Base-by-base conservation (phyloP, 176 grass and related monocot species). In the Musa itinerans region DNA sequence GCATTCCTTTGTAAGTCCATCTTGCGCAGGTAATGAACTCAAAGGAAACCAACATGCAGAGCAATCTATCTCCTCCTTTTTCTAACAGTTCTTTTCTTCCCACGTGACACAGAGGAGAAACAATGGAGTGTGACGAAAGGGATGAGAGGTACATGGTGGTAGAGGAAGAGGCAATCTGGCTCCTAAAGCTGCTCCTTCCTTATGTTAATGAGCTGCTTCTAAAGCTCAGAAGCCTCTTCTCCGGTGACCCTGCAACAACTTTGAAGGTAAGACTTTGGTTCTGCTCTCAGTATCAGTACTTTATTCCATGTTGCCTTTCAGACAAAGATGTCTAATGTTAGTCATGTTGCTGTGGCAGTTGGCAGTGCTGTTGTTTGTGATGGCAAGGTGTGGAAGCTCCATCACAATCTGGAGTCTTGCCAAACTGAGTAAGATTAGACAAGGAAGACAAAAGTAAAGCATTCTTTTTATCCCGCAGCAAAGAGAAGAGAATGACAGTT, bases 131-230 rank as follows among this genome's bases (percentile, higher is more conserved):
- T 50, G 86, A 82, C 26, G 84, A 85, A 3, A 76, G 21, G 20
- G 55, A 72, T 20, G 80, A 78, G 73, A 74, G 74, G 50, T 87
- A 84, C 61, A 76, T 99, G 80, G 79, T 99, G 52, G 91, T 91
- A 65, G 96, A 99, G 76, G 96, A 99, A 78, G 96, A 99, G 63
- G 91, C 91, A 58, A 92, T 99, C 64, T 92, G 96, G 96, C 53
- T 99, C 80, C 78, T 99, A 56, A 86, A 87, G 76, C 65, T 89
- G 65, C 78, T 85, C 26, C 85, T 99, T n/a, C 96, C 96, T 54
- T 99, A 81, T 77, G 65, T 95, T 76, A 99, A 99, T 72, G 96
- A 99, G 79, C 80, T 94, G 53, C 85, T 99, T 43, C 77, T 89
- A 52, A 94, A 81, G 62, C 73, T 95, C 10, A 81, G 83, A 68